phyloP scores from a whole-genome alignment of 805 yeast genomes.

The Yarrowia sp. region DNA sequence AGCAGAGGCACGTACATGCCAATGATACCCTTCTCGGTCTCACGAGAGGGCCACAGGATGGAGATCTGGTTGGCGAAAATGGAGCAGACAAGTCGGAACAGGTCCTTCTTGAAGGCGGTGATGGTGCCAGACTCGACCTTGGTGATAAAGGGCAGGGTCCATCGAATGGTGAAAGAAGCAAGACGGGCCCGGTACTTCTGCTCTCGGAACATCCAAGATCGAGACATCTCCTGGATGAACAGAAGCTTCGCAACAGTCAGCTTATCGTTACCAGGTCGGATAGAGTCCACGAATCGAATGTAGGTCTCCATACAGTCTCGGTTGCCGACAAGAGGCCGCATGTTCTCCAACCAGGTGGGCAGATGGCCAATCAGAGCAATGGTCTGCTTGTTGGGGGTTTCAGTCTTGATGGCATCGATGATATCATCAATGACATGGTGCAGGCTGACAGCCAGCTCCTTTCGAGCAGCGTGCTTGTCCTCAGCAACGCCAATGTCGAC shows the following conservation, averaged over 20 bases:
- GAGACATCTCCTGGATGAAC: constrained; percentile 48
- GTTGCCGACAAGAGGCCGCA: constrained; percentile 17
- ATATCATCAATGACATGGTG: constrained; percentile 15
- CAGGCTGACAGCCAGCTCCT: constrained; percentile 13
- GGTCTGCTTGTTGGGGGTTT: constrained; percentile 9
- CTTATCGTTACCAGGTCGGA: constrained; percentile 58
- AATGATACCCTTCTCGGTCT: constrained; percentile 33
- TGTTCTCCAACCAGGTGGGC: constrained; percentile 24
- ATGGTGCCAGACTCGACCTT: constrained; percentile 33
- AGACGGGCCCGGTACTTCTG: constrained; percentile 33
- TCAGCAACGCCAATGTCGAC: constrained; percentile 11
- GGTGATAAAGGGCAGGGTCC: constrained; percentile 33
- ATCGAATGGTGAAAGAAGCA: constrained; percentile 34
- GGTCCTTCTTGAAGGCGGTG: constrained; percentile 32
- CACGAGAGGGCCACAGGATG: constrained; percentile 36
- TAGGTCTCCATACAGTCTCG: constrained; percentile 23
- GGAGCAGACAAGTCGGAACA: constrained; percentile 34
- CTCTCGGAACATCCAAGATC: constrained; percentile 33
- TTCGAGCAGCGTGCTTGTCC: constrained; percentile 19
- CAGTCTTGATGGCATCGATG: constrained; percentile 2
- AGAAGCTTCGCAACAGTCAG: constrained; percentile 57
- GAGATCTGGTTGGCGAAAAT: constrained; percentile 36
- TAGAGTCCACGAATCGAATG: constrained; percentile 44
- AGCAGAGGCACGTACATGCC: constrained; percentile 37
- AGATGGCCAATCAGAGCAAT: constrained; percentile 6